Evolutionary conservation across 257 asterid species (phyloP).

Genomic region (Solanum neorickii): DNA sequence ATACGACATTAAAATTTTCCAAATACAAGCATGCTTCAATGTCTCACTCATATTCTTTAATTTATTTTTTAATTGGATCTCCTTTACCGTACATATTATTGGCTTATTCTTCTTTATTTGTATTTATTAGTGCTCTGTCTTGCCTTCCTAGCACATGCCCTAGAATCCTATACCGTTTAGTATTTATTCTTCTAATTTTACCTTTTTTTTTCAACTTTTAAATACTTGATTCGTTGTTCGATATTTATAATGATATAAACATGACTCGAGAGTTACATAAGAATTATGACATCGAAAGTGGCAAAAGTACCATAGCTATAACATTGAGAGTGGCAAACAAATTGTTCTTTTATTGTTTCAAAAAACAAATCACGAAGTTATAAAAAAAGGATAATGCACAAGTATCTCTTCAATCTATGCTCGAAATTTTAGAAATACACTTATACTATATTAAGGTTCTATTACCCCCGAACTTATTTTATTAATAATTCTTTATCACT

Average conservation of each 20-base stretch:
- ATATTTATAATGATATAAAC: no score
- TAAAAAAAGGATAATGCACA: no score
- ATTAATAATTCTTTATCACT: fast-evolving
- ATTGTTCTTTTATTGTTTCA: not conserved
- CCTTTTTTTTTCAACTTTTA: not conserved
- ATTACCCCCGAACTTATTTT: no score
- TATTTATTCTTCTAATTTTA: not conserved
- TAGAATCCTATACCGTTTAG: not conserved
- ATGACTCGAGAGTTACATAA: not conserved
- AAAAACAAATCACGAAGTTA: not conserved
- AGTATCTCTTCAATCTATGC: fast-evolving
- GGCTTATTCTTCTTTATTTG: not conserved
- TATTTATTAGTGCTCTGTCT: not conserved
- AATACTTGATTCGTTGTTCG: fast-evolving
- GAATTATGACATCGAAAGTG: not conserved
- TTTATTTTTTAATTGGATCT: not conserved
- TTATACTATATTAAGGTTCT: no score
- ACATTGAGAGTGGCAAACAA: not conserved
- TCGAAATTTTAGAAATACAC: fast-evolving
- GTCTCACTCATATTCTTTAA: not conserved
- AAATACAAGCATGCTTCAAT: not conserved
- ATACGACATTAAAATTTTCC: not conserved
- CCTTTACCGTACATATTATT: not conserved
- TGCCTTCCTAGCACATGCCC: not conserved
- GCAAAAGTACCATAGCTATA: not conserved